These are phyloP conservation scores for Aureobasidium melanogenum DNA, from an alignment of 2,329 filamentous ascomycete genomes.

Conservation along the genomic window DNA sequence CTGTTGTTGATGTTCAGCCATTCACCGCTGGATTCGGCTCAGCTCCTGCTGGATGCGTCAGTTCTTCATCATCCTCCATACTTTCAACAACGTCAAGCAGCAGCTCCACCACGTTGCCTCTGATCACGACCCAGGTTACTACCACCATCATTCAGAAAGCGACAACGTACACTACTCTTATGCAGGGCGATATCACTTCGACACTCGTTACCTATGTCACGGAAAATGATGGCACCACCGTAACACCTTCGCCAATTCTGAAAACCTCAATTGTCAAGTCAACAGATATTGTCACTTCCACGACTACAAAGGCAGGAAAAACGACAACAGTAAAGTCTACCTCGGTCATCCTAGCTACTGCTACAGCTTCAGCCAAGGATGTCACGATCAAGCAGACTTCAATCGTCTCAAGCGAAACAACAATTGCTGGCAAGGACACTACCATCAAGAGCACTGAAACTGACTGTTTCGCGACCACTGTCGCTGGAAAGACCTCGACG, in stretches of 20 bases:
- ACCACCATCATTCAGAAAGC: conserved; percentile 15
- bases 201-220: conserved; percentile 19
- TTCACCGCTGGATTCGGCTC: conserved; percentile 28
- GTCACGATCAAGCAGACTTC: conserved; percentile 12
- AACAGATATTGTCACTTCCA: conserved; percentile 16
- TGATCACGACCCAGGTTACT: neutral
- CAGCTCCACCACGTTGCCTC: conserved; percentile 8
- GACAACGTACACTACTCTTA: conserved; percentile 20
- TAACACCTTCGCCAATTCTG: conserved; percentile 23
- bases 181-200: conserved; percentile 19
- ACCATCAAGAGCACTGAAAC: conserved; percentile 15
- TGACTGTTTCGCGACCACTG: conserved; percentile 16
- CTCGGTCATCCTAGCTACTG: conserved; percentile 13
- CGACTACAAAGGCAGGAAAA: conserved; percentile 12
- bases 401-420: conserved; percentile 4
- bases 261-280: conserved; percentile 20
- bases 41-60: conserved; percentile 19
- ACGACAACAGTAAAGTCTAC: conserved; percentile 17
- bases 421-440: conserved; percentile 13
- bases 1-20: conserved; percentile 29
- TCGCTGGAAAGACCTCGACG: conserved; percentile 14
- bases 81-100: neutral
- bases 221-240: conserved; percentile 25
- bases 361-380: conserved; percentile 12
- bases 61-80: conserved; percentile 17